Base-by-base conservation (phyloP, 352 stramenopile genomes). In the Pythium volutum region DNA sequence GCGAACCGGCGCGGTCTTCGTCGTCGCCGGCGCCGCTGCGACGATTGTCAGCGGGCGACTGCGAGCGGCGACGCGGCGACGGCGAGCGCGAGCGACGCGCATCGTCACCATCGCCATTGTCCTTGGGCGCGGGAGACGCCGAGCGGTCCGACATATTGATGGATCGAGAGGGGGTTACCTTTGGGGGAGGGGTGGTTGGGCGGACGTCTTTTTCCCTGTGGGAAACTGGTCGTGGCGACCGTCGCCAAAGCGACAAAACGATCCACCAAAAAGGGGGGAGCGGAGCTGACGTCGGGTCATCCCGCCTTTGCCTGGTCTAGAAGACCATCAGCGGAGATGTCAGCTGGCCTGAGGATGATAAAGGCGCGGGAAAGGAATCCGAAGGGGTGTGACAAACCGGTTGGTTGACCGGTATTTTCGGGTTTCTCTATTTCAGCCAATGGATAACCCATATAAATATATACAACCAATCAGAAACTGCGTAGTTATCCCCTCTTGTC, bases 11-110 rank as follows among this genome's bases (percentile, higher is more conserved):
- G 36, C 51, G 33, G 18, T 55, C 29, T 31, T 43, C 34, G 51
- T 58, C 51, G 51, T 56, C 34, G 34, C 33, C 51, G 51, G 46
- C 34, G 34, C 33, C 55, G 2, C 38, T 49, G 8, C 59, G 26
- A 50, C 26, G 22, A 33, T 52, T 54, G 55, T 22, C n/a, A 62
- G 59, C 57, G 3, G 70, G 75, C 29, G 81, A 90, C 34, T 67
- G 75, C 43, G 75, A 85, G 29, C 74, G 73, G 26, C 43, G 73
- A 75, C 39, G 67, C 4, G 62, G 61, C 52, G 59, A 59, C 23
- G 66, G 66, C 55, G 66, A 73, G 34, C 36, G 65, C 41, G 54
- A 65, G 48, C 51, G 65, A 46, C 50, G 54, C 47, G 29, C 46
- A 34, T 68, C 56, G 49, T 67, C 62, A 46, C 46, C 57, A 22